phyloP scores from a whole-genome alignment of 140 eudicot genomes.

The Cichorium intybus region DNA sequence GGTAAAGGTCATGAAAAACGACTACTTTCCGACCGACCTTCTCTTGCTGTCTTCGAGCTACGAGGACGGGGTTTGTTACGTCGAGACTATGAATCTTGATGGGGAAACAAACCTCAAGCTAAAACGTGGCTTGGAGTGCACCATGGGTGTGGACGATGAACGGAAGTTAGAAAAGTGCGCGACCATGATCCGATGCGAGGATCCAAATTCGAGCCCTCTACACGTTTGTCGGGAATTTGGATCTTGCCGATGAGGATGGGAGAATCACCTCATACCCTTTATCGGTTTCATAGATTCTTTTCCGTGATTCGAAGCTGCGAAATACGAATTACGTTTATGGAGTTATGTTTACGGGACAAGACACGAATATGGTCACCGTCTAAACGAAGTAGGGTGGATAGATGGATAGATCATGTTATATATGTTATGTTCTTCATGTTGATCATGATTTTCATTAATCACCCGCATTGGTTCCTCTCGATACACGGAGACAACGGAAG shows the following conservation, averaged over 20 bases:
- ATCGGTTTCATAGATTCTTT: slow-evolving; percentile 5
- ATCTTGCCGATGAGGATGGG: background rate
- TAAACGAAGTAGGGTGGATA: slow-evolving; percentile 30
- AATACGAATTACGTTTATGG: slow-evolving; percentile 26
- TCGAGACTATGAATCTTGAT: slow-evolving; percentile 34
- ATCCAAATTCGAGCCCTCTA: slow-evolving; percentile 32
- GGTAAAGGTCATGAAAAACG: slow-evolving; percentile 17
- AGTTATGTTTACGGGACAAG: background rate
- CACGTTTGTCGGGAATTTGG: slow-evolving; percentile 32
- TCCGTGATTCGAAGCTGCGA: slow-evolving; percentile 23
- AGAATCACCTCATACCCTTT: background rate
- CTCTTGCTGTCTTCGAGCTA: slow-evolving; percentile 28
- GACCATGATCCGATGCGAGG: slow-evolving; percentile 28
- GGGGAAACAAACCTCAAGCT: slow-evolving; percentile 36
- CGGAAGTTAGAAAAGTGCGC: background rate
- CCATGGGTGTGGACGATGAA: slow-evolving; percentile 17
- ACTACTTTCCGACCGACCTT: slow-evolving; percentile 27
- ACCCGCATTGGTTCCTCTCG: slow-evolving; percentile 24
- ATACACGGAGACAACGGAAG: background rate
- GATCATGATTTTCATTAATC: slow-evolving; percentile 18
- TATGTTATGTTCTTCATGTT: slow-evolving; percentile 21
- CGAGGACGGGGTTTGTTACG: slow-evolving; percentile 31
- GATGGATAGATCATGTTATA: slow-evolving; percentile 19
- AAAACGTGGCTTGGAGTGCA: slow-evolving; percentile 28
- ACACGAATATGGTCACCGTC: slow-evolving; percentile 29